phyloP scores from a whole-genome alignment of 129 eudicot genomes.

The Lonicera japonica region DNA sequence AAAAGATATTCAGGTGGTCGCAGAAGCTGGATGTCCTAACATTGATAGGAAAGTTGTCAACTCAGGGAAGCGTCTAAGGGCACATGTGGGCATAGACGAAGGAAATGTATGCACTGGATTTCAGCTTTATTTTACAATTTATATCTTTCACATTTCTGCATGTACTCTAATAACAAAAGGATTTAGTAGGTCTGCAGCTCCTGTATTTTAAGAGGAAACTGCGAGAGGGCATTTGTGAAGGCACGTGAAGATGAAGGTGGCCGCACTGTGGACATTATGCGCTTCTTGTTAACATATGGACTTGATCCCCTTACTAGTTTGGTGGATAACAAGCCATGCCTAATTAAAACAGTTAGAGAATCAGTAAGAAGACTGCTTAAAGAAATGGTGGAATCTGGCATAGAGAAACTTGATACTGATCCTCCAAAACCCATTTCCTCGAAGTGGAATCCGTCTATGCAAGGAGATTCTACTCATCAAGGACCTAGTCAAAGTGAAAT shows the following conservation, averaged over 20 bases:
- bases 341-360: constrained; percentile 43
- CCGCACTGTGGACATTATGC: constrained; percentile 74
- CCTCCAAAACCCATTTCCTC: constrained; percentile 12
- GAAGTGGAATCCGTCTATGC: constrained; percentile 11
- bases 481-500: constrained; percentile 12
- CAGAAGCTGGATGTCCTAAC: constrained; percentile 73
- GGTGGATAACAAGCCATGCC: constrained; percentile 33
- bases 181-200: constrained; percentile 71
- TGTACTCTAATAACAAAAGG: not conserved
- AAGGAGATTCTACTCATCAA: constrained; percentile 24
- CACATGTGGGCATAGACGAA: constrained; percentile 54
- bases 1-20: constrained; percentile 47
- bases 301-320: constrained; percentile 35
- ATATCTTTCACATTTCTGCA: not conserved
- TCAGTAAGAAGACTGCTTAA: constrained; percentile 52
- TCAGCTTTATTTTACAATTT: not conserved
- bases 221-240: constrained; percentile 63
- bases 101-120: constrained; percentile 67
- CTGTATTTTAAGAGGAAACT: constrained; percentile 68
- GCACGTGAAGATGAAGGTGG: constrained; percentile 54
- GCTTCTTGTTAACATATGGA: constrained; percentile 52
- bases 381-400: constrained; percentile 45
- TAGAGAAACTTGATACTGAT: constrained; percentile 18
- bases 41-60: constrained; percentile 80
- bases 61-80: constrained; percentile 83